Base-by-base conservation (phyloP, 208 protist genomes). In the Leishmania major region DNA sequence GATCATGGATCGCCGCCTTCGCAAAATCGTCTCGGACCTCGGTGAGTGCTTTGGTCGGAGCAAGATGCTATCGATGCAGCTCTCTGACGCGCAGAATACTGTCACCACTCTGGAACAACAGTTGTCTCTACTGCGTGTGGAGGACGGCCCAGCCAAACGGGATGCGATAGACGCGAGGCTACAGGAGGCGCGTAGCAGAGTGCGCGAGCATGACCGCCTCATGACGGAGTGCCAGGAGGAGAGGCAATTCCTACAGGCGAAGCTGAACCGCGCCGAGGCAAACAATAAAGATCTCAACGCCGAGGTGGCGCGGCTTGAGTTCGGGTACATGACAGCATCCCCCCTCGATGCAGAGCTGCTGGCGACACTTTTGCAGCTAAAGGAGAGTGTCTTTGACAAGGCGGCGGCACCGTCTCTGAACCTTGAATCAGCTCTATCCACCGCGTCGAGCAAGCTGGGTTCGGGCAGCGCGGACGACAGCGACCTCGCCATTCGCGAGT, bases 301-400 rank as follows among this genome's bases (percentile, higher is more conserved):
- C 35, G 95, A 98, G 77, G 76, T 96, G 40, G 70, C 91, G 19
- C 90, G 92, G 25, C 80, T 96, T 28, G 93, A 96, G 85, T 90
- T 91, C 49, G 86, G 88, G 49, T 74, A 72, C 51, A 75, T 83
- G n/a, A 82, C 78, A 8, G 79, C 84, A 71, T 81, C 87, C 8
- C 78, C 86, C 10, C 80, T 95, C 19, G 88, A 92, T 49, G 89
- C 91, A 47, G 85, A 90, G 49, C 57, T 92, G 5, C 66, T 96
- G 1, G 82, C 89, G 35, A 89, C 82, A 10, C 90, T 96, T 62
- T 78, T 90, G 43, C 84, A 93, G 47, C 83, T 96, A n/a, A 89
- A 93, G 67, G 95, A 96, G 40, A 92, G 90, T 13, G 92, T 98
- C 43, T 94, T 96, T 62, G 82, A 92, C n/a, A 93, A 89, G 75